Evolutionary conservation across 257 asterid genomes (phyloP), one percentile per base, ranked within the genome.

Genomic region (Rubia yunnanensis): DNA sequence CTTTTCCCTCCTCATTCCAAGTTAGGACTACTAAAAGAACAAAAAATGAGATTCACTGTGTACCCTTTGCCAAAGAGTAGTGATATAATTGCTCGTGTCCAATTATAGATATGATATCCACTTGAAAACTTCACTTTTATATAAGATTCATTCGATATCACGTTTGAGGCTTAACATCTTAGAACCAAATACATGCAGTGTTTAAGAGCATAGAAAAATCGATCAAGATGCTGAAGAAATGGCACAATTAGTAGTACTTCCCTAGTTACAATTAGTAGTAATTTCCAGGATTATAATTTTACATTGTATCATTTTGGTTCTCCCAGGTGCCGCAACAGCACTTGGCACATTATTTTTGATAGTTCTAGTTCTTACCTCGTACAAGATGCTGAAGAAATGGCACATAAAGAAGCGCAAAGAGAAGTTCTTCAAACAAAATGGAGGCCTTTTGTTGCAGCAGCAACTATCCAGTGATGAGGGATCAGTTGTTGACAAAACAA

Each of bases 391-490:
- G 36, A 70, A 57, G 27, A 70, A 55, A 35, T 50, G 73, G 67
- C 67, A 30, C 69, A 39, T 39, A 35, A 70, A 32, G 66, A 17
- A 64, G 22, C 35, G 27, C 0, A 65, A 17, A 75, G 56, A 66
- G 53, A 75, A 9, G 38, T 65, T 39, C 14, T 75, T 75, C 39
- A 65, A 74, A 67, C 38, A 38, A 65, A 74, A 74, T 50, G 75
- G 75, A 3, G 75, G 75, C 22, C 64, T 74, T 28, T 65, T 74
- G 26, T 14, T 74, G 5, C 72, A 74, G 60, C 67, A 70, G 23
- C 75, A 75, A 31, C 24, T 75, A 31, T 39, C 63, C 5, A 32
- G 59, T 68, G 50, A 70, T 5, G 76, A 75, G 13, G 56, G 58
- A 17, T 41, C 49, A 10, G 49, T 71, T 23, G 65, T 75, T 24